Base-by-base conservation (phyloP, 306 rosid species). In the Datisca glomerata region DNA sequence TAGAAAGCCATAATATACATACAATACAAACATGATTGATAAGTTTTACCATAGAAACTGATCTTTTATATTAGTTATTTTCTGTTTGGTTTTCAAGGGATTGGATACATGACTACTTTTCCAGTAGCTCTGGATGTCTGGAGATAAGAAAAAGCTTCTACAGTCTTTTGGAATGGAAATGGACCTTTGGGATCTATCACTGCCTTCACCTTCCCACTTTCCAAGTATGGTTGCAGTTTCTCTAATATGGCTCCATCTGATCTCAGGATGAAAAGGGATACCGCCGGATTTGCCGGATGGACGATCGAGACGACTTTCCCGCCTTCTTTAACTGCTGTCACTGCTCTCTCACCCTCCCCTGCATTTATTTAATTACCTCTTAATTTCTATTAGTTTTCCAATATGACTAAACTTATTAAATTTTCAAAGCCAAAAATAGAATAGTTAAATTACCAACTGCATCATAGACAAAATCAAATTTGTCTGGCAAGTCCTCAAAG, bases 181-280 rank as follows among this genome's bases (percentile, higher is more conserved):
- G 76, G 81, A 14, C 79, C 18, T 47, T 81, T 77, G 10, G 93
- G 77, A 12, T 85, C 87, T 11, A 85, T 23, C 14, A 85, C 9
- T 10, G 95, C 65, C 71, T 64, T 80, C 74, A 80, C 66, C 53
- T 81, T 58, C 27, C 84, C 92, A 68, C 73, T 75, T 53, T 78
- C 84, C 33, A 81, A 63, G 39, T 60, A 71, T 21, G 94, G 81
- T 18, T 47, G 54, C n/a, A 75, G 55, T 16, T 75, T 73, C 53
- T 86, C 92, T 15, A 81, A 63, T 2, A 47, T 15, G 2, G 68
- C 22, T 2, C 69, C 81, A 8, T 55, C 65, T 2, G 94, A 75
- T 18, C 71, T 64, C 3, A 83, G 63, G 1, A 21, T 1, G 36
- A 65, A 77, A 0, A 18, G 0, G 8, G 47, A 32, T n/a, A 67